Evolutionary conservation across 2,329 filamentous ascomycete species (phyloP), one percentile per base, ranked within the genome.

Genomic region (Pseudogymnoascus sp.): DNA sequence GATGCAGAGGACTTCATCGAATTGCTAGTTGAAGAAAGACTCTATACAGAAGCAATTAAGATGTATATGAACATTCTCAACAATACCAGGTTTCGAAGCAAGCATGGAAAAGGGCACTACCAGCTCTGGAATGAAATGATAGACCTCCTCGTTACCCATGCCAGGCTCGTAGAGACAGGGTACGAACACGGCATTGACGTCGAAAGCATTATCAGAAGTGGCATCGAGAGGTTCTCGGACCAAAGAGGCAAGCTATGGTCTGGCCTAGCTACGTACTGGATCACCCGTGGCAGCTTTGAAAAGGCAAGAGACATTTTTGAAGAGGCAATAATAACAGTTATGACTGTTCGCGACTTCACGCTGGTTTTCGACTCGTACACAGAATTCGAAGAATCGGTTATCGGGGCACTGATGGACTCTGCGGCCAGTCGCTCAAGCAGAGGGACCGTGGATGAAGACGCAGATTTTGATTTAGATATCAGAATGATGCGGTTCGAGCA

Each of bases 51-150:
- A 71, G 94, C 94, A 4, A 89, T 95, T 61, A 88, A 88, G 72
- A 87, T 88, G 67, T 99, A 96, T 74, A 96, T 97, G 72, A 85
- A 91, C 57, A 87, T 97, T 59, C 81, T 99, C 69, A 92, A 97
- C 77, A 92, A 97, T 68, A 84, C 89, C 2, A 86, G 86, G 36
- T 97, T 99, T 75, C 84, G 86, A 71, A 97, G 93, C 76, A 96
- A 95, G 75, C 86, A 94, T 66, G 90, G 90, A 63, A 97, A 96
- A 75, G 93, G 94, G 0, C 90, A 93, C 64, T 99, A 96, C 72
- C 91, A 99, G 74, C 81, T 99, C 57, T 99, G 94, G 94, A 94
- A 86, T 65, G 94, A 99, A 73, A 95, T 99, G 90, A 87, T 97
- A 36, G 94, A 99, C 70, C 74, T 97, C 65, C 79, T 99, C 50